phyloP scores from a whole-genome alignment of 1,284 basidiomycete species.

The Ustanciosporium gigantosporum region DNA sequence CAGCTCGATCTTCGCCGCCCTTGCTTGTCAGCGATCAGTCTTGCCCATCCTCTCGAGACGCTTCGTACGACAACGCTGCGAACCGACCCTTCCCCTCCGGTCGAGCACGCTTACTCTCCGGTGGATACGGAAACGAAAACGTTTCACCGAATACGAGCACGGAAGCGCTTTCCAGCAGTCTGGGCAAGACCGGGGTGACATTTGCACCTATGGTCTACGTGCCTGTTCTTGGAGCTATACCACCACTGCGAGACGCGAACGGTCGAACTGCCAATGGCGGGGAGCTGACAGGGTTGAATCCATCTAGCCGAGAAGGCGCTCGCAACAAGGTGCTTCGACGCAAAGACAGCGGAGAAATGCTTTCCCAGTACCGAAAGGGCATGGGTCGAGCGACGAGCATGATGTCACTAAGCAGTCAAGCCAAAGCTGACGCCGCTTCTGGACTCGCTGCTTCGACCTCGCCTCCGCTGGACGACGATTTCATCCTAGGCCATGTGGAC shows the following conservation, averaged over 20 bases:
- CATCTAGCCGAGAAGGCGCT: constrained; percentile 3
- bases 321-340: constrained; percentile 16
- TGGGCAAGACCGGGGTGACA: constrained; percentile 17
- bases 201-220: constrained; percentile 30
- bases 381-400: constrained; percentile 37
- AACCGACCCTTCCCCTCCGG: constrained; percentile 4
- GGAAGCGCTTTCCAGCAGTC: constrained; percentile 18
- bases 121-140: constrained; percentile 2
- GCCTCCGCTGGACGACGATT: constrained; percentile 18
- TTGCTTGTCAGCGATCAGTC: constrained; percentile 24
- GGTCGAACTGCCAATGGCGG: constrained; percentile 5
- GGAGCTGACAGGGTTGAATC: background rate
- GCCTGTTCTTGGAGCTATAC: constrained; percentile 37
- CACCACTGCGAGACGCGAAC: constrained; percentile 12
- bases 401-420: constrained; percentile 26
- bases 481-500: constrained; percentile 28
- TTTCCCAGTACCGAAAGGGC: constrained; percentile 54
- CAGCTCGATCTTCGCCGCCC: constrained; percentile 19
- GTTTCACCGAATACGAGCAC: constrained; percentile 14
- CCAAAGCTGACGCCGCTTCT: constrained; percentile 27
- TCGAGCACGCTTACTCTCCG: background rate
- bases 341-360: constrained; percentile 52
- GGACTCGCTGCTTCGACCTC: constrained; percentile 8
- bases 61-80: constrained; percentile 12
- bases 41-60: constrained; percentile 12